phyloP scores from a whole-genome alignment of 2,329 filamentous ascomycete genomes.

The Leptographium lundbergii region DNA sequence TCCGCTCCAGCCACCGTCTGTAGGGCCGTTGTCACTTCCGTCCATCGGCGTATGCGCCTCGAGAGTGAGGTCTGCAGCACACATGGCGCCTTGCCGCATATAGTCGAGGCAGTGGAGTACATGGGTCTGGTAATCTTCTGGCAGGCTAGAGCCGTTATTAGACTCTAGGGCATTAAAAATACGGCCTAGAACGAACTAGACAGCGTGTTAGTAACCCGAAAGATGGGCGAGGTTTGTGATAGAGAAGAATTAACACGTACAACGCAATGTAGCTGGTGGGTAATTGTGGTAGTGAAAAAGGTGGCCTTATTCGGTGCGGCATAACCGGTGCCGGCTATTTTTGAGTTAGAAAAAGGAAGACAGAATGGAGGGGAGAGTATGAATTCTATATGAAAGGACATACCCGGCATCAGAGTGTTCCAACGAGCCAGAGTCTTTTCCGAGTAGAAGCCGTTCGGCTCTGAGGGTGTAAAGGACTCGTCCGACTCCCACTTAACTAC shows the following conservation, averaged over 20 bases:
- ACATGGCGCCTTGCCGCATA: slow-evolving; percentile 27
- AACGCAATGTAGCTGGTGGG: slow-evolving; percentile 28
- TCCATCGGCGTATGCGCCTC: slow-evolving; percentile 25
- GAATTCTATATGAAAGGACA: not conserved
- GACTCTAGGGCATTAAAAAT: slow-evolving; percentile 18
- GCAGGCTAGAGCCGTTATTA: slow-evolving; percentile 10
- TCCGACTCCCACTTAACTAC: slow-evolving; percentile 26
- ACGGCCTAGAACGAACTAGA: slow-evolving; percentile 22
- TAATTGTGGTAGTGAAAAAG: slow-evolving; percentile 27
- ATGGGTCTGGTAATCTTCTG: slow-evolving; percentile 20
- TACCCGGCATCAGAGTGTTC: slow-evolving; percentile 28
- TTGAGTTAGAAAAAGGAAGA: not conserved
- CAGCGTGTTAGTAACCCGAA: not conserved
- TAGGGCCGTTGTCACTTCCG: slow-evolving; percentile 23
- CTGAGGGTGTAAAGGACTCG: slow-evolving; percentile 24
- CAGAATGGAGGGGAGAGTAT: not conserved
- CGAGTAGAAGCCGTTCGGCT: slow-evolving; percentile 25
- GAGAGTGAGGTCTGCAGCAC: slow-evolving; percentile 23
- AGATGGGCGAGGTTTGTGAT: not conserved
- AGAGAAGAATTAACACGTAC: slow-evolving; percentile 14
- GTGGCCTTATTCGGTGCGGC: slow-evolving; percentile 19
- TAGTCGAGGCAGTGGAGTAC: slow-evolving; percentile 30
- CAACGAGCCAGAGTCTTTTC: slow-evolving; percentile 23
- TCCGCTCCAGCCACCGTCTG: slow-evolving; percentile 26
- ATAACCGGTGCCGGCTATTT: slow-evolving; percentile 21